A percentile compares a stretch with the other conserved stretches of the same genome.
Evolutionary conservation across 495 filamentous ascomycete genomes (phyloP).

Genomic region (Neurospora hispaniola): DNA sequence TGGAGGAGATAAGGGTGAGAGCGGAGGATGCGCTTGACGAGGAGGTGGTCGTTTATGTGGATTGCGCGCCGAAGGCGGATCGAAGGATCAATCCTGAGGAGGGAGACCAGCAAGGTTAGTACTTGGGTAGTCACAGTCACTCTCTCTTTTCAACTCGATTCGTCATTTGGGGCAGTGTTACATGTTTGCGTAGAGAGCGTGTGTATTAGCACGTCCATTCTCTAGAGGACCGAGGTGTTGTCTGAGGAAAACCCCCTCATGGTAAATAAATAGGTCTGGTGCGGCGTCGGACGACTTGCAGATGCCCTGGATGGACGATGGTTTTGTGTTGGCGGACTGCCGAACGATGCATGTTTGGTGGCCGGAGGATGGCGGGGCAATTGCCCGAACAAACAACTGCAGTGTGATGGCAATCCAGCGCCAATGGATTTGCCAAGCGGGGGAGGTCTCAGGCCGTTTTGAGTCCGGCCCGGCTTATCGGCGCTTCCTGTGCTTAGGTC

Average conservation of each 20-base stretch:
- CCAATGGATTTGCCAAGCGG: not conserved
- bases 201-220: not conserved
- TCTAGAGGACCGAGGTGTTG: not conserved
- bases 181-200: not conserved
- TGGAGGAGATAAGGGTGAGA: constrained; percentile 57
- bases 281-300: not conserved
- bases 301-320: not conserved
- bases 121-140: not conserved
- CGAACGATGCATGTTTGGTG: not conserved
- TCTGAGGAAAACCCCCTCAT: not conserved
- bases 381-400: not conserved
- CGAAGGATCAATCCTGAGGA: constrained; percentile 50
- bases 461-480: not conserved
- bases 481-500: not conserved
- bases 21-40: constrained; percentile 62
- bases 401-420: not conserved
- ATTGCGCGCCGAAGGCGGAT: constrained; percentile 65
- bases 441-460: not conserved
- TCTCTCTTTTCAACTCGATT: not conserved
- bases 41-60: constrained; percentile 54
- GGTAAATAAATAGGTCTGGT: not conserved
- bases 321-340: not conserved
- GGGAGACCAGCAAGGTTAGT: not conserved
- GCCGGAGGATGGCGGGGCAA: not conserved
- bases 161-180: not conserved